These are phyloP conservation scores for Aspergillus pseudoviridinutans DNA, from an alignment of 2,329 filamentous ascomycete species.

Conservation along the genomic window DNA sequence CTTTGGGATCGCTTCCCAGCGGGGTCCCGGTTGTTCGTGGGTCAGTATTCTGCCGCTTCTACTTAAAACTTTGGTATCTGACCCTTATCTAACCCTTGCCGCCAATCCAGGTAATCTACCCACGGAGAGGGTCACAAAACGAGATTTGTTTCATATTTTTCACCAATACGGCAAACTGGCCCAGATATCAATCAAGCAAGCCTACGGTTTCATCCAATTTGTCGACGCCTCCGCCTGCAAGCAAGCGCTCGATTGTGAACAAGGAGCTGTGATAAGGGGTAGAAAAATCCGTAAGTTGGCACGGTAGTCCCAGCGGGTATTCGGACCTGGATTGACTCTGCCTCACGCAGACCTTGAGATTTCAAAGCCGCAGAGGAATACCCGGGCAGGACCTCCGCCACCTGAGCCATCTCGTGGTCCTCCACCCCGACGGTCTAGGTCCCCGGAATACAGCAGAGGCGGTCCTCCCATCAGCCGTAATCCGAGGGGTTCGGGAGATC, in stretches of 20 bases:
- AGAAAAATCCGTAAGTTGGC: conserved; percentile 78
- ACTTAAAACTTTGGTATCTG: neutral
- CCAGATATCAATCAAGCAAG: conserved; percentile 94
- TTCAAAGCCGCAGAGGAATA: conserved; percentile 81
- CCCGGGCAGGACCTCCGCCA: conserved; percentile 49
- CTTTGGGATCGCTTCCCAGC: conserved; percentile 50
- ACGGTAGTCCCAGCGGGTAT: neutral
- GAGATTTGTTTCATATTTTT: conserved; percentile 89
- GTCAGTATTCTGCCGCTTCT: conserved; percentile 27
- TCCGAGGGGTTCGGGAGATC: conserved; percentile 32
- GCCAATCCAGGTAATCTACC: conserved; percentile 71
- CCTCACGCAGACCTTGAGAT: conserved; percentile 42
- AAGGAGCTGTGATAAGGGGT: conserved; percentile 78
- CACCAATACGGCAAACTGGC: conserved; percentile 79
- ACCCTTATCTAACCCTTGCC: neutral
- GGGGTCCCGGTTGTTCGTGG: conserved; percentile 48
- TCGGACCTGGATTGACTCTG: conserved; percentile 15
- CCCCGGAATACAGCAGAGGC: conserved; percentile 57
- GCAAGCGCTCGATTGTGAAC: conserved; percentile 69
- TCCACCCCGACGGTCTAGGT: conserved; percentile 55
- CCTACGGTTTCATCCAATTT: conserved; percentile 96
- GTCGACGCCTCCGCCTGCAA: conserved; percentile 70
- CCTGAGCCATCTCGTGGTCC: conserved; percentile 34
- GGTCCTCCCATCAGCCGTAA: conserved; percentile 28
- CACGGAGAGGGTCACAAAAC: conserved; percentile 87